Percentiles rank a stretch among this genome's conserved stretches.
phyloP scores from a whole-genome alignment of 371 early-diverging fungal species.

The Mucor saturninus region DNA sequence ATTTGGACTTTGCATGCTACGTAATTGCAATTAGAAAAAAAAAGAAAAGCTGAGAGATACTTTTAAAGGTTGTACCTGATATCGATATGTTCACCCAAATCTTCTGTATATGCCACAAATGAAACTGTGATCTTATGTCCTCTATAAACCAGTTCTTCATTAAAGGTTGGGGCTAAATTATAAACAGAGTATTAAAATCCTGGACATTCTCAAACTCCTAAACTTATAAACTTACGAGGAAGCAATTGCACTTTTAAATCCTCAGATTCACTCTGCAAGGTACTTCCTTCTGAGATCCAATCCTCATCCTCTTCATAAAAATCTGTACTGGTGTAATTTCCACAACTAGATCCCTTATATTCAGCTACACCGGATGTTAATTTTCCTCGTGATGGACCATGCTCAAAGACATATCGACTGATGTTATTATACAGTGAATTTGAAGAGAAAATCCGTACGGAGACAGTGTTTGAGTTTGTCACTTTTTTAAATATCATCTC shows the following conservation, averaged over 20 bases:
- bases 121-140: constrained; percentile 15
- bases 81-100: constrained; percentile 6
- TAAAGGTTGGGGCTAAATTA: constrained; percentile 17
- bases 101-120: neutral
- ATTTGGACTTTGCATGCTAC: constrained; percentile 9
- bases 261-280: constrained; percentile 5
- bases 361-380: constrained; percentile 25
- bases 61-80: constrained; percentile 3
- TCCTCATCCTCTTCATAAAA: constrained; percentile 22
- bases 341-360: constrained; percentile 11
- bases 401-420: constrained; percentile 10
- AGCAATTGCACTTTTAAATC: constrained; percentile 28
- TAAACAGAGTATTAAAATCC: neutral
- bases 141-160: constrained; percentile 33
- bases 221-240: constrained; percentile 32
- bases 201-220: too few relatives aligned
- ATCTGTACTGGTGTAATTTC: constrained; percentile 24
- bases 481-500: constrained; percentile 12
- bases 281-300: constrained; percentile 5
- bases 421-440: constrained; percentile 33
- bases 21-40: neutral
- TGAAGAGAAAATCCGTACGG: constrained; percentile 14
- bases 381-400: constrained; percentile 8
- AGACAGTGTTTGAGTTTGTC: constrained; percentile 3
- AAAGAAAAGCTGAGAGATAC: neutral